phyloP scores from a whole-genome alignment of 495 filamentous ascomycete genomes.

The Penicillium maclennaniae region DNA sequence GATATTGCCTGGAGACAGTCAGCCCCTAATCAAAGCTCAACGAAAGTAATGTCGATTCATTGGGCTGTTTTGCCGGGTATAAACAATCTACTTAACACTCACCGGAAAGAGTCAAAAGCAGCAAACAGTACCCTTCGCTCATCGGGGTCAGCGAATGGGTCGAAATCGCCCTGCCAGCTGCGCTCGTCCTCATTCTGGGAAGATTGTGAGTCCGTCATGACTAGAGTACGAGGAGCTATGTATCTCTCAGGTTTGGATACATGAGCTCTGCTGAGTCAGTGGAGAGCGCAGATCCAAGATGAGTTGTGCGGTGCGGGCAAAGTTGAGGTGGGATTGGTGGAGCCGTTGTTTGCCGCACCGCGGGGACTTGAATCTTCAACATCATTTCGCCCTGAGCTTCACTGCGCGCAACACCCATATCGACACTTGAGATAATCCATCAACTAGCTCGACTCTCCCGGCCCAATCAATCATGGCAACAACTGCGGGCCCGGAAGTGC shows the following conservation, averaged over 20 bases:
- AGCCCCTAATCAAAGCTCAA: neutral
- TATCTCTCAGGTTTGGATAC: neutral
- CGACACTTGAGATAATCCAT: neutral
- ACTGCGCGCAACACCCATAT: neutral
- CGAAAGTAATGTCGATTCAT: neutral
- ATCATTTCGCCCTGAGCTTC: neutral
- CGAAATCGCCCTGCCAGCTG: slow-evolving; percentile 57
- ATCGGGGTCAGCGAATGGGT: slow-evolving; percentile 64
- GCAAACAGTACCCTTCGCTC: slow-evolving; percentile 72
- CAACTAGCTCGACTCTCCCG: neutral
- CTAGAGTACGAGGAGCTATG: neutral
- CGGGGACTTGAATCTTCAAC: slow-evolving; percentile 15
- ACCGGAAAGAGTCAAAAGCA: slow-evolving; percentile 83
- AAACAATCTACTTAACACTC: slow-evolving; percentile 31
- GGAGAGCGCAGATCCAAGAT: neutral
- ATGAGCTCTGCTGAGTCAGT: neutral
- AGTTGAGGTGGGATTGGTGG: slow-evolving; percentile 18
- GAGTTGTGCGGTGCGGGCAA: slow-evolving; percentile 16
- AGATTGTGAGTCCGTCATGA: slow-evolving; percentile 16
- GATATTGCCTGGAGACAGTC: slow-evolving; percentile 64
- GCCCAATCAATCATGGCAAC: slow-evolving; percentile 9
- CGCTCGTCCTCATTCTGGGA: slow-evolving; percentile 21
- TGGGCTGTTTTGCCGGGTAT: neutral
- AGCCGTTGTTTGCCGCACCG: slow-evolving; percentile 14
- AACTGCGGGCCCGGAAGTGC: slow-evolving; percentile 2